Conservation (phyloP, 352 stramenopile genomes). For the Pythium plurisporium region DNA sequence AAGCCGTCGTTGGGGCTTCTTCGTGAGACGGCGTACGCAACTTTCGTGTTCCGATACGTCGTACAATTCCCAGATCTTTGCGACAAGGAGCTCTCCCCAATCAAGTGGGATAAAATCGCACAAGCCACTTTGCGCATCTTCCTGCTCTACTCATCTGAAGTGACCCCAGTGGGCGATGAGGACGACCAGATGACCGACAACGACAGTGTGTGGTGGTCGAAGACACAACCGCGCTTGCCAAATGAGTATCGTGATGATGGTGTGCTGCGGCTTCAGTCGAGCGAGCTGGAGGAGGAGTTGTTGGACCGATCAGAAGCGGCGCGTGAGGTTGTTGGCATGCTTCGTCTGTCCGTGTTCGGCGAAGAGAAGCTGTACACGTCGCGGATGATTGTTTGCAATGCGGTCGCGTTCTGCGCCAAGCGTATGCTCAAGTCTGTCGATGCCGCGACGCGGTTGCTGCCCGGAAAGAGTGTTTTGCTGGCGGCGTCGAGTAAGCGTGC, state of each 20-base stretch:
- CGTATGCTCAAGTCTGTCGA: slow-evolving; percentile 66
- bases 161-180: slow-evolving; percentile 33
- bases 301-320: slow-evolving; percentile 14
- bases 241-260: slow-evolving; percentile 57
- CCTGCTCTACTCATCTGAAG: slow-evolving; percentile 52
- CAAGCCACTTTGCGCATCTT: slow-evolving; percentile 66
- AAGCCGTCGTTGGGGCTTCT: slow-evolving; percentile 55
- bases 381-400: slow-evolving; percentile 78
- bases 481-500: slow-evolving; percentile 35
- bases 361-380: slow-evolving; percentile 80
- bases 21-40: slow-evolving; percentile 69
- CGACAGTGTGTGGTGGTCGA: slow-evolving; percentile 57
- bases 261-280: slow-evolving; percentile 12
- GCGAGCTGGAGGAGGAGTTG: slow-evolving; percentile 23
- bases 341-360: slow-evolving; percentile 63
- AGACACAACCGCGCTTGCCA: slow-evolving; percentile 26
- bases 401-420: slow-evolving; percentile 64
- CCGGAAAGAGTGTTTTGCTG: slow-evolving; percentile 41
- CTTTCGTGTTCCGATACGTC: slow-evolving; percentile 78
- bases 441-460: slow-evolving; percentile 25
- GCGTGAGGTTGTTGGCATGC: slow-evolving; percentile 24
- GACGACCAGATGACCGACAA: slow-evolving; percentile 30
- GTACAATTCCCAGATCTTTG: slow-evolving; percentile 69
- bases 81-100: slow-evolving; percentile 43
- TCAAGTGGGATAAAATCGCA: slow-evolving; percentile 78